Percentiles rank a stretch among this genome's conserved stretches.
phyloP scores from a whole-genome alignment of 306 rosid genomes.

The Alnus rubra region DNA sequence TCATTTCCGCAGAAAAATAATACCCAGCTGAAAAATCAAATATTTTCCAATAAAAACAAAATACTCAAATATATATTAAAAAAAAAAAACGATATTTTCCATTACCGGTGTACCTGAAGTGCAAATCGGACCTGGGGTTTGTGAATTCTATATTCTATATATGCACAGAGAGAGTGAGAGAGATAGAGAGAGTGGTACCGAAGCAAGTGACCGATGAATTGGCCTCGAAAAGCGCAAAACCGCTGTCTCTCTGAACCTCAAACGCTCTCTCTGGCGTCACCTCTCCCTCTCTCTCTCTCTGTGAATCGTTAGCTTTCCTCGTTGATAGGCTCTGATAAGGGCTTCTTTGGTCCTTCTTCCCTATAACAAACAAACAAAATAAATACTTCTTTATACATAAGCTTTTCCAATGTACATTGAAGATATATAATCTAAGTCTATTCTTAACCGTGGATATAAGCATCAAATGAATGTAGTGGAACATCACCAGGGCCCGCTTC shows the following conservation, averaged over 20 bases:
- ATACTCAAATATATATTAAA: background rate
- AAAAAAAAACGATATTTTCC: background rate
- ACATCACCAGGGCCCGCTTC: background rate
- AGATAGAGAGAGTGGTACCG: slow-evolving; percentile 44
- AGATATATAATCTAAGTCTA: no score
- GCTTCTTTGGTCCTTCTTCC: slow-evolving; percentile 62
- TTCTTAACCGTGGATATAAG: background rate
- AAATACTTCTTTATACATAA: background rate
- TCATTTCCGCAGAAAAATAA: background rate
- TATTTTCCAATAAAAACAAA: no score
- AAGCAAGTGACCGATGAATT: slow-evolving; percentile 30
- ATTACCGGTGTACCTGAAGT: slow-evolving; percentile 32
- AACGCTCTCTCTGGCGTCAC: slow-evolving; percentile 18
- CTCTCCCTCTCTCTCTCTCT: background rate
- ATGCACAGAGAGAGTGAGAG: slow-evolving; percentile 1
- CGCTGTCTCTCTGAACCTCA: background rate
- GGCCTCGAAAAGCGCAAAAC: slow-evolving; percentile 39
- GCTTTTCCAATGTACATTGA: background rate
- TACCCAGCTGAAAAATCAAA: background rate
- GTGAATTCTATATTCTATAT: slow-evolving; percentile 17
- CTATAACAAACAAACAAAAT: slow-evolving; percentile 43
- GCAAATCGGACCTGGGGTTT: slow-evolving; percentile 25
- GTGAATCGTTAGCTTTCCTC: slow-evolving; percentile 9
- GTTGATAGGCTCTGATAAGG: slow-evolving; percentile 51
- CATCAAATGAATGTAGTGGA: no score